Base-by-base conservation (phyloP, 31 red algal species). In the Asparagopsis taxiformis region DNA sequence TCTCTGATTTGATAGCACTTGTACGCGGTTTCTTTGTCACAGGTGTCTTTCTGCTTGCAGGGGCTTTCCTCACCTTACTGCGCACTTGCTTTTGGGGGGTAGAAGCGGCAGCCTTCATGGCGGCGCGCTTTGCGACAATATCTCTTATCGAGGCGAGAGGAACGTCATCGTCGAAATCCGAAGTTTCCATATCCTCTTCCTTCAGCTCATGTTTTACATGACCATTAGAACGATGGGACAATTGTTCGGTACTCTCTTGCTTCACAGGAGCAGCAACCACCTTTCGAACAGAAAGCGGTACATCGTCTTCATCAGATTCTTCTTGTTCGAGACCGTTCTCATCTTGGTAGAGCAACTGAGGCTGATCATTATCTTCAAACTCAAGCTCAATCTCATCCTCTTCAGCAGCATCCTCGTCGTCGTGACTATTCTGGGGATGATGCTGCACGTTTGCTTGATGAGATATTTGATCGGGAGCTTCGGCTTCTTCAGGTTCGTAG, bases 21-120 rank as follows among this genome's bases (percentile, higher is more conserved):
- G 69, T 36, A n/a, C 34, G 13, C 13, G 74, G 70, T 26, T 89
- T 89, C 52, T 89, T 89, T 50, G 37, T 46, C n/a, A 38, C 65
- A 9, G 55, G 13, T 21, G 48, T 62, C 22, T 24, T 8, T 25
- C 24, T 74, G 48, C 36, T 39, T 66, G 57, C 34, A 29, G 68
- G 22, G 23, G 62, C 26, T 34, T 37, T 46, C 13, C 13, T 46
- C 23, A 32, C 16, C 29, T 19, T 32, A n/a, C 31, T 62, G 31
- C 16, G 31, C n/a, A 6, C 31, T 31, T 19, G 6, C n/a, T 5
- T 16, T 5, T 22, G 20, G 6, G 23, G 31, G 20, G 58, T 30
- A 32, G 58, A 32, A 28, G n/a, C 25, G 3, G 25, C 31, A 28
- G 11, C 13, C 41, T 46, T 62, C 31, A 28, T n/a, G 29, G 31